Base-by-base conservation (phyloP, 148 eudicot species). In the Silene uniflora region DNA sequence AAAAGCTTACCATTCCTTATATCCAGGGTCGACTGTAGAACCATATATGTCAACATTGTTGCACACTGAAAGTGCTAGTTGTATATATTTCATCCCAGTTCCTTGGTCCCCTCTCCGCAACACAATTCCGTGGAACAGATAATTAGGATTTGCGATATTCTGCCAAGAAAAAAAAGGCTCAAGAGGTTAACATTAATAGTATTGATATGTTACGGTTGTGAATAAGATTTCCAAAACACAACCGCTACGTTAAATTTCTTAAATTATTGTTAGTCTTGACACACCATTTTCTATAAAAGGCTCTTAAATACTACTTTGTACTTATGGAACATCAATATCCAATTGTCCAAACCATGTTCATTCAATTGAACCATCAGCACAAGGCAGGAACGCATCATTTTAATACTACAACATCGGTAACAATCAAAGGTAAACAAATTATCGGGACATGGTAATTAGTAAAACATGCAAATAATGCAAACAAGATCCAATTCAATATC, bases 21-120 rank as follows among this genome's bases (percentile, higher is more conserved):
- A 94, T 72, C 97, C 98, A 23, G 98, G 98, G 82, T 94, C 98
- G 59, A 94, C 98, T 21, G 97, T 94, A 87, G 92, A 94, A 77
- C 98, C 98, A 81, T 94, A 94, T 27, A 94, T 90, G 86, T 95
- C 93, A 74, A 95, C 96, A 77, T 86, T 84, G 79, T 95, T 92
- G 79, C 98, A 95, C 98, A 95, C 92, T 79, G 98, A 95, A 84
- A 95, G 98, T 42, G 97, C 98, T 11, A 95, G 88, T 81, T 95
- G 97, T 69, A 95, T 83, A 64, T 96, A 90, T 83, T 95, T 95
- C 98, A 95, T 95, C 73, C 98, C 98, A 71, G 98, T 95, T 80
- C 98, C 98, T 85, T 95, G 92, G 73, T 97, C 98, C 65, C 98
- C 98, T 88, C 98, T 86, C 25, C 98, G 93, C 74, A 95, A 76